Percentiles rank a stretch among this genome's conserved stretches.
phyloP scores from a whole-genome alignment of 306 rosid species.

The Acacia melanoxylon region DNA sequence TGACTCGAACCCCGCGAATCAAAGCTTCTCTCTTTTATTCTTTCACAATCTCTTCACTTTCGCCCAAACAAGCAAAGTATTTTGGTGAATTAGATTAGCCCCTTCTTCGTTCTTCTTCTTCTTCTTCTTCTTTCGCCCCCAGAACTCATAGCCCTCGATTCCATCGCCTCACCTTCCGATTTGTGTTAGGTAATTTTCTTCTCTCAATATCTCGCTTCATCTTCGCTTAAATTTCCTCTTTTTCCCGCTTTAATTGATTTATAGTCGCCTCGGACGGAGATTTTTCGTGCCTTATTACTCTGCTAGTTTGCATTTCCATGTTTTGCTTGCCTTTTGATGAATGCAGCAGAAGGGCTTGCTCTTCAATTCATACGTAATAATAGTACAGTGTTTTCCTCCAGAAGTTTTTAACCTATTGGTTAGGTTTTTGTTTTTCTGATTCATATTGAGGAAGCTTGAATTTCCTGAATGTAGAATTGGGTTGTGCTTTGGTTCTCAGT shows the following conservation, averaged over 20 bases:
- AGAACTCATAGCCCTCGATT: slow-evolving; percentile 29
- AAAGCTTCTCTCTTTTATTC: slow-evolving; percentile 23
- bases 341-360: background rate
- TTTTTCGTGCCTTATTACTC: background rate
- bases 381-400: background rate
- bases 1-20: slow-evolving; percentile 47
- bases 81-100: background rate
- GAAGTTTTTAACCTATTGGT: background rate
- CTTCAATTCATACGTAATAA: background rate
- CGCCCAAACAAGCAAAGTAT: background rate
- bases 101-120: background rate
- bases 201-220: slow-evolving; percentile 14
- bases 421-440: background rate
- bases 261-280: slow-evolving; percentile 33
- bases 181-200: slow-evolving; percentile 27
- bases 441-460: background rate
- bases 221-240: slow-evolving; percentile 22
- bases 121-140: slow-evolving; percentile 18
- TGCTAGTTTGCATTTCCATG: background rate
- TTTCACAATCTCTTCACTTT: background rate
- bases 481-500: background rate
- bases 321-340: background rate
- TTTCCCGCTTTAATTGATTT: slow-evolving; percentile 7
- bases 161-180: slow-evolving; percentile 29
- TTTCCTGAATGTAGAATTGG: background rate